Evolutionary conservation across 2,329 filamentous ascomycete species (phyloP).

Genomic region (Botryotinia globosa): DNA sequence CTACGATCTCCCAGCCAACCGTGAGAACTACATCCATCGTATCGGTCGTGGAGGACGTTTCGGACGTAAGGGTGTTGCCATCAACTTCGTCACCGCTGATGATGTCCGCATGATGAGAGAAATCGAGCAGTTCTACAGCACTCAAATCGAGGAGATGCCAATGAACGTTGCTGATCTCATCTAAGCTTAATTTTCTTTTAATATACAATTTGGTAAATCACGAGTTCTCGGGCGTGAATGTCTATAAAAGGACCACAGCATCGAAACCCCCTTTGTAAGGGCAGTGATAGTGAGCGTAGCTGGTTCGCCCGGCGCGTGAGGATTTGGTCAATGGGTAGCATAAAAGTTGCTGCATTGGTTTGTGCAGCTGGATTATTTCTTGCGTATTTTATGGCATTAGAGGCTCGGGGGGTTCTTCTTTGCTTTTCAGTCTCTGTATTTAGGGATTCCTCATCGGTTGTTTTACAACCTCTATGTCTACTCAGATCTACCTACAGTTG

Average conservation of each 20-base stretch:
- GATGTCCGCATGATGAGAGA: slow-evolving; percentile 99
- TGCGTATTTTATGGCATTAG: slow-evolving; percentile 36
- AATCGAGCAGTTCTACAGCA: slow-evolving; percentile 99
- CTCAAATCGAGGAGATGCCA: slow-evolving; percentile 99
- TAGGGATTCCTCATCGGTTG: slow-evolving; percentile 36
- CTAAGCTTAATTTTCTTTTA: slow-evolving; percentile 45
- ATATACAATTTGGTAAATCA: slow-evolving; percentile 36
- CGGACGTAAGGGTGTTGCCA: slow-evolving; percentile 99
- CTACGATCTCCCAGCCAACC: slow-evolving; percentile 98
- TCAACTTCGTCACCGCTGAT: slow-evolving; percentile 99
- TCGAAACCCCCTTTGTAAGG: slow-evolving; percentile 31
- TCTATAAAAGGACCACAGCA: slow-evolving; percentile 13
- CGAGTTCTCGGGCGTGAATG: slow-evolving; percentile 27
- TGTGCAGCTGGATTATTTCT: slow-evolving; percentile 32
- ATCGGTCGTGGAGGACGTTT: slow-evolving; percentile 99
- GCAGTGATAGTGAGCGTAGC: slow-evolving; percentile 39
- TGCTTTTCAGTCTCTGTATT: slow-evolving; percentile 35
- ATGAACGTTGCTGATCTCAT: slow-evolving; percentile 84
- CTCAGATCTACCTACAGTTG: slow-evolving; percentile 30
- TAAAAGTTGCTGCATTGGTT: slow-evolving; percentile 38
- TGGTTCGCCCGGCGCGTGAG: slow-evolving; percentile 40
- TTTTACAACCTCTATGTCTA: slow-evolving; percentile 30
- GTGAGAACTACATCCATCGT: slow-evolving; percentile 99
- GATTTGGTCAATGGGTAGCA: slow-evolving; percentile 36
- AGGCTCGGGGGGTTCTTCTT: slow-evolving; percentile 37